Conservation (phyloP, 768 basidiomycete species). For the Fomitopsis serialis region DNA sequence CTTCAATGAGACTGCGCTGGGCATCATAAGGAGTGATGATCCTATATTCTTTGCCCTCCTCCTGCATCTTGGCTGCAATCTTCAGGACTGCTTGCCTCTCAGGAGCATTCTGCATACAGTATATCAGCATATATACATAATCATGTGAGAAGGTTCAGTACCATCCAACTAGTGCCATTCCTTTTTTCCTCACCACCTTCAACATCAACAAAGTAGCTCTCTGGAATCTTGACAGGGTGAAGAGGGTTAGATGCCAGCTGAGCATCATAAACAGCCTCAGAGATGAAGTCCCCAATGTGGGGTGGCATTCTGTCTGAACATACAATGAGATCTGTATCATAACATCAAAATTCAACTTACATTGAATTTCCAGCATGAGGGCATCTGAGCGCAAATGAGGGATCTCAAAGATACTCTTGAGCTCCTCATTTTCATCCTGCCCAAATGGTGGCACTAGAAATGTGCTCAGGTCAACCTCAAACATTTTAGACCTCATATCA, state of each 20-base stretch:
- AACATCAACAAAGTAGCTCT: conserved; percentile 68
- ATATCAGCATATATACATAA: too few relatives aligned
- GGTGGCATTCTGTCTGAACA: conserved; percentile 77
- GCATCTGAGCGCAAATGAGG: conserved; percentile 44
- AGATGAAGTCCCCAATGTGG: conserved; percentile 72
- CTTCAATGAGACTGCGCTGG: conserved; percentile 59
- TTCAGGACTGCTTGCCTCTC: conserved; percentile 55
- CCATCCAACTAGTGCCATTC: conserved; percentile 35
- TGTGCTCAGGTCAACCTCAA: background rate
- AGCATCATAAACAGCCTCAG: conserved; percentile 55
- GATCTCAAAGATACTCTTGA: conserved; percentile 80
- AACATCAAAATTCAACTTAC: conserved; percentile 33
- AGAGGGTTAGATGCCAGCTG: conserved; percentile 48
- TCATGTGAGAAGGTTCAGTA: conserved; percentile 11
- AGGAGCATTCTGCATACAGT: conserved; percentile 49
- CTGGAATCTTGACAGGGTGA: conserved; percentile 42
- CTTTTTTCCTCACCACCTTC: conserved; percentile 28
- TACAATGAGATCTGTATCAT: conserved; percentile 1
- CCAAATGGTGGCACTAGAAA: conserved; percentile 73
- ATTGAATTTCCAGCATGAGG: conserved; percentile 68
- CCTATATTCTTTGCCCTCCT: conserved; percentile 41
- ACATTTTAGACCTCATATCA: too few relatives aligned
- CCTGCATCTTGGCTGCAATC: conserved; percentile 53
- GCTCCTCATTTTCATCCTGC: conserved; percentile 55
- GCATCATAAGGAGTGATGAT: conserved; percentile 83